Base-by-base conservation (phyloP, 495 filamentous ascomycete species). In the Xylaria castorea region DNA sequence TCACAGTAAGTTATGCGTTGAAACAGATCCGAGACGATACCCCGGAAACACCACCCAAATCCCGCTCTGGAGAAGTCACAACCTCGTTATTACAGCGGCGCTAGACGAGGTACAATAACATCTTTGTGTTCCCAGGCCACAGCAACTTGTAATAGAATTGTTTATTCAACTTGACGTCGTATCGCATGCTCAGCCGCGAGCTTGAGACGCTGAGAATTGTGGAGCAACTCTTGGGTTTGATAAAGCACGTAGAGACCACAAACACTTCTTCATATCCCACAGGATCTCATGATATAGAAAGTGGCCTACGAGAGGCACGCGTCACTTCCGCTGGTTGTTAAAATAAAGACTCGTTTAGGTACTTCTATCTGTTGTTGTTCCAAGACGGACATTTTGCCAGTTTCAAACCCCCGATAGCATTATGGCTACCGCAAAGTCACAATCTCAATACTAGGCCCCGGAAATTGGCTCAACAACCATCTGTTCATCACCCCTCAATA, bases 21-120 rank as follows among this genome's bases (percentile, higher is more conserved):
- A 66, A 66, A 66, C 63, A 3, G 7, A 50, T 36, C 63, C 63
- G 42, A 66, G 42, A 66, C 63, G 8, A n/a, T 32, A 34, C 38
- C 38, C 36, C 42, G 30, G 25, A 46, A 44, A 7, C 14, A 22
- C 8, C 61, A n/a, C 25, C 27, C 18, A 66, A 50, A 50, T 16
- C 44, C 40, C 38, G 27, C 38, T 44, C 16, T 44, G 9, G 18
- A 40, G 61, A 42, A 22, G 22, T 40, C 61, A 61, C 58, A 61
- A 61, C 58, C 3, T 38, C 30, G 32, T 36, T 18, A 60, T 30
- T 22, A 27, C 14, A 38, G 8, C 20, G 5, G 32, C 9, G 7
- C 38, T 22, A 38, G 3, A 20, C 32, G 14, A 61, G n/a, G 22
- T 61, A 12, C 2, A n/a, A 61, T 22, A 5, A 7, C 0, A 61